phyloP scores from a whole-genome alignment of 2,329 filamentous ascomycete genomes.

The Ascochyta rabiei region DNA sequence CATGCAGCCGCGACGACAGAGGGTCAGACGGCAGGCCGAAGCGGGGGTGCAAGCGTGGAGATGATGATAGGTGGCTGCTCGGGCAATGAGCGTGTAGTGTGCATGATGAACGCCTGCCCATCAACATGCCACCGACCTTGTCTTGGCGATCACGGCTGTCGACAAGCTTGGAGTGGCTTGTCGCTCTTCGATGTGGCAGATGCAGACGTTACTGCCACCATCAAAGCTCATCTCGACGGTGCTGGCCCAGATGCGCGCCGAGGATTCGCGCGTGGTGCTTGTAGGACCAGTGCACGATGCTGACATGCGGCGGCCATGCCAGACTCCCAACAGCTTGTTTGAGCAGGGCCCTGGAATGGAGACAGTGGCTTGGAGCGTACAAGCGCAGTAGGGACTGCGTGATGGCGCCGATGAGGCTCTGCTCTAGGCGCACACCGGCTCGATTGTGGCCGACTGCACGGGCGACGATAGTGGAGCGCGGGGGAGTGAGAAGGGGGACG shows the following conservation, averaged over 20 bases:
- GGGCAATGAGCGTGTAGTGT: conserved; percentile 12
- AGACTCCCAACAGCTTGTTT: conserved; percentile 7
- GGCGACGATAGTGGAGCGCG: conserved; percentile 10
- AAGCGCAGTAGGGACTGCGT: conserved; percentile 3
- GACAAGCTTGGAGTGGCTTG: conserved; percentile 8
- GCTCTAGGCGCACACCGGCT: conserved; percentile 7
- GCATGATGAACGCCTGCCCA: background rate
- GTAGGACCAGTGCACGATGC: conserved; percentile 3
- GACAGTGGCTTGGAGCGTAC: background rate
- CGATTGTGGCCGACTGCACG: background rate
- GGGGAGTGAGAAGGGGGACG: conserved; percentile 14
- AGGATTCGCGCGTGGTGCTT: background rate
- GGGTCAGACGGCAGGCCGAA: conserved; percentile 10
- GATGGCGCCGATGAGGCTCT: conserved; percentile 18
- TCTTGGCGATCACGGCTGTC: conserved; percentile 3
- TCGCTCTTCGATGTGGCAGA: background rate
- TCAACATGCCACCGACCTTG: conserved; percentile 13
- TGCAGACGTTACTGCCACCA: background rate
- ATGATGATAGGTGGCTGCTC: conserved; percentile 15
- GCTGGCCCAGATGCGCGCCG: background rate
- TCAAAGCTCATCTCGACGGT: background rate
- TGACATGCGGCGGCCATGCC: conserved; percentile 7
- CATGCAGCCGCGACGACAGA: conserved; percentile 7
- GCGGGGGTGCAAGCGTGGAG: background rate
- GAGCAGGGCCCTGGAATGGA: conserved; percentile 1